Evolutionary conservation across 2,329 filamentous ascomycete species (phyloP).

Genomic region (Aspergillus sp.): DNA sequence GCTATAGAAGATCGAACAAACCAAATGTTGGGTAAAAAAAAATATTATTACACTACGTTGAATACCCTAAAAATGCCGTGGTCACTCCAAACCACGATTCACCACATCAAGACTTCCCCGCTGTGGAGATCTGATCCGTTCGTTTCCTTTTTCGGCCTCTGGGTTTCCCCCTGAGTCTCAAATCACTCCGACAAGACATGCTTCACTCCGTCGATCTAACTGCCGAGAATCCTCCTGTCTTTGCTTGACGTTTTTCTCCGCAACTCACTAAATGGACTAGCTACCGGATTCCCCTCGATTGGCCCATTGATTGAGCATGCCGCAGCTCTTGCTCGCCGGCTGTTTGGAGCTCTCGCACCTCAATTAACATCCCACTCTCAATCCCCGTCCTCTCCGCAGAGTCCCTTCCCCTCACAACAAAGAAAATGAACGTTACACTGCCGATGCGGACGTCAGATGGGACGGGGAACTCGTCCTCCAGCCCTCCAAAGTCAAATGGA

Average conservation of each 20-base stretch:
- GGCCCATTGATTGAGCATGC: conserved; percentile 14
- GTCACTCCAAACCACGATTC: neutral
- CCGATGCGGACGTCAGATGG: conserved; percentile 43
- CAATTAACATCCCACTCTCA: conserved; percentile 15
- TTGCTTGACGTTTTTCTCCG: neutral
- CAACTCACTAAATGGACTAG: conserved; percentile 4
- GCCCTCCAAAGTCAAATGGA: conserved; percentile 47
- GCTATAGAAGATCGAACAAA: neutral
- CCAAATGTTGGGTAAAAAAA: neutral
- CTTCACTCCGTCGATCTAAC: conserved; percentile 1
- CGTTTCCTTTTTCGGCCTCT: conserved; percentile 9
- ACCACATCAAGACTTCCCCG: conserved; percentile 7
- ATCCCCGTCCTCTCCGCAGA: conserved; percentile 9
- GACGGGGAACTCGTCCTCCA: conserved; percentile 46
- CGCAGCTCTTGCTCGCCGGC: conserved; percentile 7
- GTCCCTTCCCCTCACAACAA: neutral
- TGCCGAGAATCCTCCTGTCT: conserved; percentile 8
- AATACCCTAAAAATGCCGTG: neutral
- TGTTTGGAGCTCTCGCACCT: conserved; percentile 11
- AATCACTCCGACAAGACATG: conserved; percentile 3
- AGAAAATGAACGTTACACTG: conserved; percentile 37
- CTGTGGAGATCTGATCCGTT: conserved; percentile 14
- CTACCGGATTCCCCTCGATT: neutral
- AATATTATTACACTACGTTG: neutral
- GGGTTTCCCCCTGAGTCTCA: conserved; percentile 11